Evolutionary conservation across 441 rosid genomes (phyloP).

Genomic region (Raphanus hybrid): DNA sequence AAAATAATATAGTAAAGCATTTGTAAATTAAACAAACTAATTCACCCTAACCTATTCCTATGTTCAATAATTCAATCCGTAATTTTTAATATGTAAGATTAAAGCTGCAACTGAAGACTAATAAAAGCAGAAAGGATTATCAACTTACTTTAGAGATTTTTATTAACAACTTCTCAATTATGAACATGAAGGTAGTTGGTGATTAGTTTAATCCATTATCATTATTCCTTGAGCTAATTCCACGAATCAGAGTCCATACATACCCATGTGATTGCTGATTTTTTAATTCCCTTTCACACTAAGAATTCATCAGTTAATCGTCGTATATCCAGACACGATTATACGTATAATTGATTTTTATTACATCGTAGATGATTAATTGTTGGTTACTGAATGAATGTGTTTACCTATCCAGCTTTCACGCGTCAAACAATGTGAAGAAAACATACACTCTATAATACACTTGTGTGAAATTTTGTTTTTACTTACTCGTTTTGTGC

Average conservation of each 20-base stretch:
- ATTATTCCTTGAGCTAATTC: slow-evolving; percentile 35
- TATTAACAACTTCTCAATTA: slow-evolving; percentile 32
- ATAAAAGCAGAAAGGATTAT: slow-evolving; percentile 7
- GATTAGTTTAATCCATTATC: slow-evolving; percentile 18
- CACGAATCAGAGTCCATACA: slow-evolving; percentile 30
- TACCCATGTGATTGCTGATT: slow-evolving; percentile 32
- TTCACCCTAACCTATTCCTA: slow-evolving; percentile 36
- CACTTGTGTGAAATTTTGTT: neutral
- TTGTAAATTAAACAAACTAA: slow-evolving; percentile 13
- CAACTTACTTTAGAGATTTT: slow-evolving; percentile 19
- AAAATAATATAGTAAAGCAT: slow-evolving; percentile 20
- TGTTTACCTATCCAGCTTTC: neutral
- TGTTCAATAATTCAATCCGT: slow-evolving; percentile 31
- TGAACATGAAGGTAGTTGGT: slow-evolving; percentile 36
- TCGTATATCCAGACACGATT: slow-evolving; percentile 3
- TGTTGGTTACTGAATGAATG: neutral
- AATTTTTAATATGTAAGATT: slow-evolving; percentile 17
- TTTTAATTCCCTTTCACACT: slow-evolving; percentile 20
- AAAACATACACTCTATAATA: neutral
- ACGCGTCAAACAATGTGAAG: neutral
- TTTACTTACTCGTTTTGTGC: neutral
- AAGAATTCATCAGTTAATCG: slow-evolving; percentile 19
- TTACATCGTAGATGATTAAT: neutral
- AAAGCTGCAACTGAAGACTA: slow-evolving; percentile 38
- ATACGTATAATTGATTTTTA: neutral